phyloP scores from a whole-genome alignment of 2,329 filamentous ascomycete species.

The Pezicula carpinea region DNA sequence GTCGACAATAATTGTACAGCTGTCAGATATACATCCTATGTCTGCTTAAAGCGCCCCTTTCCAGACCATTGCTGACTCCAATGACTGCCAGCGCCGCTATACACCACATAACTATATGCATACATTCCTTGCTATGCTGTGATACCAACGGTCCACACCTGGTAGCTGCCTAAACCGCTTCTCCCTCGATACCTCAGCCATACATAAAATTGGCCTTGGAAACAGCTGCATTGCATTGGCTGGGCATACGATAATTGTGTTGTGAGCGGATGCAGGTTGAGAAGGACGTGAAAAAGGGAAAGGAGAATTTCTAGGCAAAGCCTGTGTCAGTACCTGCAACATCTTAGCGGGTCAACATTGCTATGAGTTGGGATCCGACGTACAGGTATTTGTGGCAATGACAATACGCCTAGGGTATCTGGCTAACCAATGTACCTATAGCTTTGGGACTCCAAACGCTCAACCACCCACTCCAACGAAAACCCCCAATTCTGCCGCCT shows the following conservation, averaged over 20 bases:
- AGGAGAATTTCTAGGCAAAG: conserved; percentile 14
- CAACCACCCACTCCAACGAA: conserved; percentile 54
- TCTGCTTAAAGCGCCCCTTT: no score
- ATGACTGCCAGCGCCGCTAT: no score
- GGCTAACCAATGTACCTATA: conserved; percentile 35
- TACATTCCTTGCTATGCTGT: no score
- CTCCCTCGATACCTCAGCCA: no score
- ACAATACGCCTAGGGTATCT: conserved; percentile 3
- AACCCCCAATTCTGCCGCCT: conserved; percentile 49
- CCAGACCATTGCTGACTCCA: no score
- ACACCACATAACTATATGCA: no score
- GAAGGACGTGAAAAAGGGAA: conserved; percentile 13
- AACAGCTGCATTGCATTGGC: neutral
- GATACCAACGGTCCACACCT: no score
- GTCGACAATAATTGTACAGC: no score
- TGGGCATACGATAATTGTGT: neutral
- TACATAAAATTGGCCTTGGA: no score
- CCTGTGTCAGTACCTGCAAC: neutral
- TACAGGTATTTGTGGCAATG: conserved; percentile 40
- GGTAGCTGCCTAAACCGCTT: no score
- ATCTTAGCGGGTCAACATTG: conserved; percentile 32
- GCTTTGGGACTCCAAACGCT: conserved; percentile 61
- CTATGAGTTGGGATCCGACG: conserved; percentile 59
- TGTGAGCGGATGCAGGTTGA: neutral
- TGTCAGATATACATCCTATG: no score